Conservation (phyloP, 148 eudicot genomes). For the Persicaria maculosa region DNA sequence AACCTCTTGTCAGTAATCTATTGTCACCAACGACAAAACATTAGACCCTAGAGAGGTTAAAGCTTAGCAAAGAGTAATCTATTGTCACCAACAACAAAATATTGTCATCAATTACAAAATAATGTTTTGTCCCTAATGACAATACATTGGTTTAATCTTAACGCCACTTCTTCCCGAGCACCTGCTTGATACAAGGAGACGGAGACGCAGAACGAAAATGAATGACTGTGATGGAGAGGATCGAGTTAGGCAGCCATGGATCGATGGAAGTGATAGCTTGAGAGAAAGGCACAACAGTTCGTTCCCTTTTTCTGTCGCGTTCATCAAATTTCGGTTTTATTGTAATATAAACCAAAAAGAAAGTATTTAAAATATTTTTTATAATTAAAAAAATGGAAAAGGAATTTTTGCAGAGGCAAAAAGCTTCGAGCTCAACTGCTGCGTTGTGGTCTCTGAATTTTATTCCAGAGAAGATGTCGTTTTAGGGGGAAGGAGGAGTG, state of each 20-base stretch:
- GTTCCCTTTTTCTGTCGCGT: conserved; percentile 1
- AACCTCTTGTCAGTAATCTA: too few species aligned
- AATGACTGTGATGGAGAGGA: conserved; percentile 7
- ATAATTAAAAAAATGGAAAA: too few species aligned
- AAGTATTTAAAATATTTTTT: not conserved
- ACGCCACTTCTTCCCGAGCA: conserved; percentile 9
- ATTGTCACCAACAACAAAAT: too few species aligned
- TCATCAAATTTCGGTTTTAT: not conserved
- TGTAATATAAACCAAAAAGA: not conserved
- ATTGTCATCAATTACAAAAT: too few species aligned
- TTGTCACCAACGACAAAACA: too few species aligned
- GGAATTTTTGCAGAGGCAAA: not conserved
- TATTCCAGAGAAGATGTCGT: not conserved
- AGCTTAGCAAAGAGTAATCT: too few species aligned
- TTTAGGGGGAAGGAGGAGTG: conserved; percentile 1
- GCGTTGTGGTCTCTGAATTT: not conserved
- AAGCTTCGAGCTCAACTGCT: not conserved
- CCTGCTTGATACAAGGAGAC: not conserved
- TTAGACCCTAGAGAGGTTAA: too few species aligned
- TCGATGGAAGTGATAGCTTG: conserved; percentile 6
- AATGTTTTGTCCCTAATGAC: too few species aligned
- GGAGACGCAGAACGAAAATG: not conserved
- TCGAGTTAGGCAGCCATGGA: not conserved
- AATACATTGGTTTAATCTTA: too few species aligned
- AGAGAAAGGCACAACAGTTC: conserved; percentile 6